Base-by-base conservation (phyloP, 352 stramenopile species). In the Globisporangium recalcitrans region DNA sequence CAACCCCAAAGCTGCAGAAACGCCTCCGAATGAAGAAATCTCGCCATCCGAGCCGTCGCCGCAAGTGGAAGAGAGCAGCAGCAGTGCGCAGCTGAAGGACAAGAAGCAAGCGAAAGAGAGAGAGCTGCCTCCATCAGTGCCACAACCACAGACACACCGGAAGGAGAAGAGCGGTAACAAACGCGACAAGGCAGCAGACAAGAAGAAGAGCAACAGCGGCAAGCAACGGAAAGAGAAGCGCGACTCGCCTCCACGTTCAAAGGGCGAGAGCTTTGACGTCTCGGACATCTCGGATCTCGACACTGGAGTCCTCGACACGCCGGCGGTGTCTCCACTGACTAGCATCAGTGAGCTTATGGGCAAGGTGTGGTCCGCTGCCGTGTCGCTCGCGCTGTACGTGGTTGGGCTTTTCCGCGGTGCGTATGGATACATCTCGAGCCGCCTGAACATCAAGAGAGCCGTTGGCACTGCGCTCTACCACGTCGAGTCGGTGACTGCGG, bases 191-290 rank as follows among this genome's bases (percentile, higher is more conserved):
- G 22, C 55, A 1, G 16, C 51, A 8, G 76, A 85, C 52, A 87
- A 82, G 61, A 88, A 82, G 38, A 68, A 68, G 5, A 44, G 42
- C 32, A 68, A 69, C 29, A 70, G 56, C 22, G 27, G 36, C 36
- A 58, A 67, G 60, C 60, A 57, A 24, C 87, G 82, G 56, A 91
- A 90, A 64, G 80, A 90, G 14, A 90, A 90, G 52, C 75, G 77
- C 9, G 67, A 76, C 26, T 72, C 70, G 47, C 68, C 70, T 44
- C 59, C 70, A 40, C 72, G 71, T 55, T 58, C 62, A 32, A 80
- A 80, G 66, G 64, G 68, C 14, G 70, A 80, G 46, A 62, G 68
- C 36, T 62, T 68, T 9, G 68, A 80, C 9, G 72, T 75, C 26
- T 63, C 54, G 21, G 62, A 68, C 27, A 68, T 68, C 16, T 63